Conservation (phyloP, 108 stramenopile species). For the Schizochytrium sp. region DNA sequence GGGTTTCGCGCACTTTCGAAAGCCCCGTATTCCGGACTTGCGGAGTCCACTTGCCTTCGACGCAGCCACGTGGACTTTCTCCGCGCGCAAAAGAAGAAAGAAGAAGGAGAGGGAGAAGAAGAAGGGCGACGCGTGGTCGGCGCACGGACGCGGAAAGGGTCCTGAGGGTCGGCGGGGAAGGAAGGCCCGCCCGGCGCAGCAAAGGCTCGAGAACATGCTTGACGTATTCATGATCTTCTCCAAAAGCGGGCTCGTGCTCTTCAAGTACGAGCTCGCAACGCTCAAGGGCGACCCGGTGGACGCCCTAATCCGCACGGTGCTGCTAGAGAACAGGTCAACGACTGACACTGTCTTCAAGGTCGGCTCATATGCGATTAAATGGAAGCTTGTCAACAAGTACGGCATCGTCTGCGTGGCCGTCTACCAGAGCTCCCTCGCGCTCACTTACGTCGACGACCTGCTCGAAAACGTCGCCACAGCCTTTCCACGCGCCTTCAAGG, state of each 20-base stretch:
- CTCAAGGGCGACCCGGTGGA: slow-evolving; percentile 42
- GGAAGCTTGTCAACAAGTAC: slow-evolving; percentile 33
- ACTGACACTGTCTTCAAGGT: slow-evolving; percentile 19
- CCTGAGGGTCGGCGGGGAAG: too few relatives aligned
- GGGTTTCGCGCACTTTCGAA: too few relatives aligned
- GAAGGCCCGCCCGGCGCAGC: neutral
- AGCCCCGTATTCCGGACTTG: too few relatives aligned
- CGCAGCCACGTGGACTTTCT: too few relatives aligned
- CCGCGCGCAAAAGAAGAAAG: too few relatives aligned
- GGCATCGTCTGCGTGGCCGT: slow-evolving; percentile 38
- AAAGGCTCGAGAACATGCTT: neutral
- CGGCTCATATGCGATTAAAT: slow-evolving; percentile 10
- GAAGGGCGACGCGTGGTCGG: too few relatives aligned
- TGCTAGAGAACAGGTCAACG: slow-evolving; percentile 43
- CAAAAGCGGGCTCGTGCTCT: slow-evolving; percentile 39
- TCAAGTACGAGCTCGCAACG: slow-evolving; percentile 29
- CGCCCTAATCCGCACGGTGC: slow-evolving; percentile 37
- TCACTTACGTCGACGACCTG: slow-evolving; percentile 37
- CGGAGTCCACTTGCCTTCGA: too few relatives aligned
- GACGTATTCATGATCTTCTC: slow-evolving; percentile 39
- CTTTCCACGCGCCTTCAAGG: neutral
- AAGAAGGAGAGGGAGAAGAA: too few relatives aligned
- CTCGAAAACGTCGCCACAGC: neutral
- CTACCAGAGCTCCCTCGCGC: slow-evolving; percentile 30
- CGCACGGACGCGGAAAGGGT: too few relatives aligned